Base-by-base conservation (phyloP, 306 rosid genomes). In the Quercus wislizeni region DNA sequence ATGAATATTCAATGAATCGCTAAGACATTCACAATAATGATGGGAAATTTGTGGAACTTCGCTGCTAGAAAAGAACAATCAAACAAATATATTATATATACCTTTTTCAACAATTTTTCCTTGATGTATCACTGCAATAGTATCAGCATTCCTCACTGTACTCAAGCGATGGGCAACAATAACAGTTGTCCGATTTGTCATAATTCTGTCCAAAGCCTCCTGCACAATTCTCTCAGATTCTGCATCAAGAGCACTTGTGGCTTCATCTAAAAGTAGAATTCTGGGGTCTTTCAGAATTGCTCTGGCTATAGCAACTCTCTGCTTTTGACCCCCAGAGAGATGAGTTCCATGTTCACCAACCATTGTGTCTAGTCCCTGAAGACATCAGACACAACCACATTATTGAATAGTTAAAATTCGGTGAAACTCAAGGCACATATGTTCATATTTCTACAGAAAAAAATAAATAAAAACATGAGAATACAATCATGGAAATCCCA, bases 311-410 rank as follows among this genome's bases (percentile, higher is more conserved):
- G 97, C 96, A 49, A 93, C 81, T 86, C 97, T 89, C 82, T 93
- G 97, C 83, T 93, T 93, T 82, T 93, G 98, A 5, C 97, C 98
- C 78, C 98, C 97, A 71, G 96, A 93, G 82, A 91, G 77, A 86
- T 93, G 98, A 75, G 88, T 82, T 83, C 94, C 98, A 71, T 90
- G 92, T 71, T 89, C 94, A 0, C 98, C 98, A 33, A 90, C 98
- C 90, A 90, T 82, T 0, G 95, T 91, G 71, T 90, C 90, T 3
- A 91, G 78, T 46, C 92, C 92, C 92, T 89, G 51, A 27, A 78
- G 13, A 2, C 52, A 41, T 9, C 17, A 33, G 17, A 18, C 9
- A 20, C 5, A 49, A 5, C 43, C 18, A 30, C 41, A 63, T 63
- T 63, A 63, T 13, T 7, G 18, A 25, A 27, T 62, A 27, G 9